Conservation (phyloP, 495 filamentous ascomycete genomes). For the Evernia prunastri region DNA sequence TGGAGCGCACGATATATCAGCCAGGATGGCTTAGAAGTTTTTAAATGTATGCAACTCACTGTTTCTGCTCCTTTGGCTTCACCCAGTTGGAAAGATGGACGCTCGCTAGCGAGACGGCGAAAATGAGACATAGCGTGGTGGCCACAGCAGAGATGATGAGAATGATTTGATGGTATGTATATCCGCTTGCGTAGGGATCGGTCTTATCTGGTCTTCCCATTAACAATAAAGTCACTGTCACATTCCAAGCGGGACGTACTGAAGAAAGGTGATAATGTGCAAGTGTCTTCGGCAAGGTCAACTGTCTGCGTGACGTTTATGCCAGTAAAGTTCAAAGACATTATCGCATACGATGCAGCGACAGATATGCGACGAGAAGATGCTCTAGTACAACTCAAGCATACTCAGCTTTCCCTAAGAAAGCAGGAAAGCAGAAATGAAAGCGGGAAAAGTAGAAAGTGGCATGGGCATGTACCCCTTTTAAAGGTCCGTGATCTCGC, state of each 20-base stretch:
- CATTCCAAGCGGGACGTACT: not conserved
- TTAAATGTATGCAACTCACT: not conserved
- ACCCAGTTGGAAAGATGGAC: slow-evolving; percentile 2
- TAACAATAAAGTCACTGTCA: not conserved
- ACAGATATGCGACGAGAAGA: not conserved
- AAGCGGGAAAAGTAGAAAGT: not conserved
- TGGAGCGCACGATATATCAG: not conserved
- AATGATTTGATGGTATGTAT: not conserved
- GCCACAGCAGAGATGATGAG: not conserved
- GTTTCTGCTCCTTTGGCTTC: slow-evolving; percentile 1
- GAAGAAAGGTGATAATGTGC: not conserved
- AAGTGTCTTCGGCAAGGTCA: not conserved
- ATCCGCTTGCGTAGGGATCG: not conserved
- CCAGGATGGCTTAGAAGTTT: not conserved
- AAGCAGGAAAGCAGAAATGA: not conserved
- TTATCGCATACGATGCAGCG: not conserved
- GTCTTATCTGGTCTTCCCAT: not conserved
- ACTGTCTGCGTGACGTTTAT: not conserved
- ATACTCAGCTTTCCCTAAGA: no score
- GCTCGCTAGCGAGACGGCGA: not conserved
- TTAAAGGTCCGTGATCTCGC: not conserved
- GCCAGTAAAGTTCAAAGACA: not conserved
- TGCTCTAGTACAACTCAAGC: not conserved
- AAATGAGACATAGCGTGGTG: slow-evolving; percentile 1
- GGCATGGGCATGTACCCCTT: not conserved